Percentiles rank a stretch among this genome's conserved stretches.
Evolutionary conservation across 1,284 basidiomycete genomes (phyloP).

Genomic region (Pseudozyma tsukubaensis): DNA sequence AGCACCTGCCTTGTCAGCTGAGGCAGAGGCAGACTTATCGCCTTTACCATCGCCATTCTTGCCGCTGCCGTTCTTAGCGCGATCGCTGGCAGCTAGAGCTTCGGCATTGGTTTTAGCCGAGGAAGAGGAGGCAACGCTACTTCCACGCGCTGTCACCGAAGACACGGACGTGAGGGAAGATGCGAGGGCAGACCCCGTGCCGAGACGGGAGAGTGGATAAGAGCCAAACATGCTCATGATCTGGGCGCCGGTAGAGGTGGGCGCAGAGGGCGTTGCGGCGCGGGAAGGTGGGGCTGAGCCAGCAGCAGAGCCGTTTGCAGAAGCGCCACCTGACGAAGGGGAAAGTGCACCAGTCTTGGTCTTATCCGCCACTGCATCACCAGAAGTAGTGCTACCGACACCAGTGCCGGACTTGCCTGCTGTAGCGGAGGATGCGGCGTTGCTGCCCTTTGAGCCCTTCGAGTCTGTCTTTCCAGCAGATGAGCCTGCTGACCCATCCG

Average conservation of each 20-base stretch:
- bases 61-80: constrained; percentile 23
- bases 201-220: constrained; percentile 58
- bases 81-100: constrained; percentile 32
- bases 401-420: not conserved
- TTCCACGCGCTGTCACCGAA: constrained; percentile 52
- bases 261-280: constrained; percentile 35
- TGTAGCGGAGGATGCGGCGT: not conserved
- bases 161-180: constrained; percentile 51
- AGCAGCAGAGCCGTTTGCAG: constrained; percentile 31
- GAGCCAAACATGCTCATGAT: constrained; percentile 61
- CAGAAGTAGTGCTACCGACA: not conserved
- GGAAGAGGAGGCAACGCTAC: constrained; percentile 37
- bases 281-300: constrained; percentile 39
- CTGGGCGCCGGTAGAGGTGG: constrained; percentile 38
- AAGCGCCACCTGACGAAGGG: constrained; percentile 9
- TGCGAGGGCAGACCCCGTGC: constrained; percentile 38
- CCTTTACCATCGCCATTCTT: constrained; percentile 17
- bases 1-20: not conserved
- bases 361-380: constrained; percentile 13
- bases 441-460: constrained; percentile 5
- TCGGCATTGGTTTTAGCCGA: constrained; percentile 43
- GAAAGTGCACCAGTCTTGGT: constrained; percentile 4
- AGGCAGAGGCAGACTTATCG: not conserved
- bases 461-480: constrained; percentile 1
- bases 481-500: not conserved